Conservation (phyloP, 352 stramenopile genomes). For the Phytophthora pistaciae region DNA sequence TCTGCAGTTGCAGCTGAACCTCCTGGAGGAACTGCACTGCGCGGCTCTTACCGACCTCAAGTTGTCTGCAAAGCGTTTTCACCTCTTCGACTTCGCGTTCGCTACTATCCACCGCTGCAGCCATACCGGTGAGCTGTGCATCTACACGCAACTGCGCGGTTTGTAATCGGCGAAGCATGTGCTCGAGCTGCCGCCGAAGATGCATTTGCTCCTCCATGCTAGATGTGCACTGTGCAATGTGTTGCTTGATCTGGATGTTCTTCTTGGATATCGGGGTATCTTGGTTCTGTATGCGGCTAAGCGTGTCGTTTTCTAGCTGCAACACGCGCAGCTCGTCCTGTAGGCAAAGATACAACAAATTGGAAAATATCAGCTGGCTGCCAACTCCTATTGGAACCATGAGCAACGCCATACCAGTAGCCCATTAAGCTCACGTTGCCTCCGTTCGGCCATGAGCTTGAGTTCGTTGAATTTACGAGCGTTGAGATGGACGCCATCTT, state of each 20-base stretch:
- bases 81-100: slow-evolving; percentile 75
- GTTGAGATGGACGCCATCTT: slow-evolving; percentile 78
- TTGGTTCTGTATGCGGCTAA: slow-evolving; percentile 81
- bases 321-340: slow-evolving; percentile 77
- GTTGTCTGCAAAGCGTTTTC: slow-evolving; percentile 76
- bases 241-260: slow-evolving; percentile 69
- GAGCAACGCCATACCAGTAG: slow-evolving; percentile 49
- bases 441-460: slow-evolving; percentile 69
- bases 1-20: slow-evolving; percentile 76
- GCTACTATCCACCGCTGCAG: slow-evolving; percentile 71
- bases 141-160: slow-evolving; percentile 79
- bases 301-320: slow-evolving; percentile 74
- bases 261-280: slow-evolving; percentile 81
- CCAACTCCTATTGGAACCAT: neutral
- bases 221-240: slow-evolving; percentile 73
- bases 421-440: slow-evolving; percentile 69
- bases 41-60: slow-evolving; percentile 78
- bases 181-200: slow-evolving; percentile 71
- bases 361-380: neutral
- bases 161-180: slow-evolving; percentile 85
- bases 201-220: slow-evolving; percentile 89
- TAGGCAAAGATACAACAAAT: slow-evolving; percentile 2
- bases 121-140: slow-evolving; percentile 73
- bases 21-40: slow-evolving; percentile 85
- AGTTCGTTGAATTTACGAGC: slow-evolving; percentile 86